Evolutionary conservation across 371 early-diverging fungal genomes (phyloP), one percentile per base, ranked within the genome.

Genomic region (Mortierella sp.): DNA sequence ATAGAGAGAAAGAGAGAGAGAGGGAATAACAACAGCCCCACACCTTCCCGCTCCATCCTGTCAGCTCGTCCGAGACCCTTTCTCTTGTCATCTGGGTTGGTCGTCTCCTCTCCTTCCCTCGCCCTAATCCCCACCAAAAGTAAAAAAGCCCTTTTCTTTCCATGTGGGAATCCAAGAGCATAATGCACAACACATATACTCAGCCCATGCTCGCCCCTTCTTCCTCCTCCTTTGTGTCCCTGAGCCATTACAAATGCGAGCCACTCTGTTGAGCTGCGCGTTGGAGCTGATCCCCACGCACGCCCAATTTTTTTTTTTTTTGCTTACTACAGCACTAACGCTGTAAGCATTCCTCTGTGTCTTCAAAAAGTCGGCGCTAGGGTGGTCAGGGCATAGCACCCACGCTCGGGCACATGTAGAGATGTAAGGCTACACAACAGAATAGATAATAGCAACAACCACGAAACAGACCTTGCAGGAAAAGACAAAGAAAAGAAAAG

Each of bases 81-180:
- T n/a, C n/a, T n/a, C 50, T 29, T 19, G 30, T 52, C 53, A 12
- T 15, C 37, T 53, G 51, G 16, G 37, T 52, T 63, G 12, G 46
- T 56, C 47, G 44, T 53, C 44, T 44, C 46, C 21, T 16, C 30
- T 25, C 18, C 18, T 9, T 62, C 30, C 19, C 55, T 4, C 7
- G 15, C 29, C 55, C 44, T 57, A 43, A 29, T 61, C 57, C 43
- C 37, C 37, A 37, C 37, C 37, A 37, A 37, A 37, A 37, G n/a
- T n/a, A 37, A 37, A 37, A 37, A 37, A 9, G 37, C 37, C 5
- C 37, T 55, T 57, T 62, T 56, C 55, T 51, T 56, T 56, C 29
- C 68, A 68, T 68, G 68, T 68, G 68, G 68, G 29, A 60, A 67
- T 61, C 62, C 23, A 19, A 45, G 37, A 37, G 37, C 37, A 37